These are phyloP conservation scores for Rhodomyrtus psidioides DNA, from an alignment of 441 rosid genomes.

Conservation along the genomic window DNA sequence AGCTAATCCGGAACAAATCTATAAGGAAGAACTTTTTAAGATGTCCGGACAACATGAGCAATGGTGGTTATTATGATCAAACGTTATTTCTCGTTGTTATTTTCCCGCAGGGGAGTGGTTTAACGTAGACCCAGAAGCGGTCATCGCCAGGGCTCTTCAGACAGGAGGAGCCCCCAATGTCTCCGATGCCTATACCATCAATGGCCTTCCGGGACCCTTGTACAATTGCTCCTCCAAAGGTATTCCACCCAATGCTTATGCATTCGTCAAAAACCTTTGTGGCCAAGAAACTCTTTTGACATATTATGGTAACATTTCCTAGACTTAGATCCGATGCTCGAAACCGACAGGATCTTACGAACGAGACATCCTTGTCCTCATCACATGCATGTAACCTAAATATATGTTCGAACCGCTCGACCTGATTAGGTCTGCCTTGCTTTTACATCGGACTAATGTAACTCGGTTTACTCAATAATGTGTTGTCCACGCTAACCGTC, in stretches of 20 bases:
- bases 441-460: not conserved
- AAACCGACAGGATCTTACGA: not conserved
- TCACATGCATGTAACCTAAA: not conserved
- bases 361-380: not conserved
- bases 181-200: conserved; percentile 28
- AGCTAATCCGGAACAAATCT: not conserved
- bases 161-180: conserved; percentile 26
- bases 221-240: conserved; percentile 24
- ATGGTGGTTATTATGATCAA: not conserved
- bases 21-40: not conserved
- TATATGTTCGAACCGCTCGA: not conserved
- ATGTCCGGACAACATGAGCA: too few species aligned
- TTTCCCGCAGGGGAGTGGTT: conserved; percentile 25
- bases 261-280: not conserved
- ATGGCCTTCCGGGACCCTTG: conserved; percentile 22
- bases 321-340: not conserved
- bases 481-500: too few species aligned
- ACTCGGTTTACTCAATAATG: too few species aligned
- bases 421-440: not conserved
- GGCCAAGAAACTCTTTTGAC: not conserved
- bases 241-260: not conserved
- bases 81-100: not conserved
- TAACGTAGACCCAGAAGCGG: conserved; percentile 21
- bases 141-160: conserved; percentile 21
- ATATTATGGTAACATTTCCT: not conserved